Evolutionary conservation across 2,329 filamentous ascomycete species (phyloP), one percentile per base, ranked within the genome.

Genomic region (Ascosphaera apis): DNA sequence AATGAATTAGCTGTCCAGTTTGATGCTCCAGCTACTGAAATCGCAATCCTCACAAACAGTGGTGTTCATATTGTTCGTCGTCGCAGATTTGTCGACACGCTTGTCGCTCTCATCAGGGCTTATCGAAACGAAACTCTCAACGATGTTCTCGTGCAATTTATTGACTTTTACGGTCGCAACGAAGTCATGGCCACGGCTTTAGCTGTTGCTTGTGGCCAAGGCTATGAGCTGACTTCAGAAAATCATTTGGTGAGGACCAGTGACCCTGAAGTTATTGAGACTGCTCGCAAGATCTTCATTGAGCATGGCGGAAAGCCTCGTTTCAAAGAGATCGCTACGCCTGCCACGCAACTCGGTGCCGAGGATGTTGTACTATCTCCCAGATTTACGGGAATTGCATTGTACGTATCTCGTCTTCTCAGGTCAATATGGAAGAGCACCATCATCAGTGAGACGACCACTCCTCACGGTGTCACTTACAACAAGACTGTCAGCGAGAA

Each of bases 1-100:
- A 98, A 98, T 46, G 88, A 98, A 56, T 63, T 95, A 38, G 82
- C 88, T 1, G 77, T 91, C n/a, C 91, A 98, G 47, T 98, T 88
- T 46, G 88, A 98, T 48, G 67, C 79, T 40, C 63, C 73, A 0
- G 67, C 77, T 0, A 72, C 76, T 35, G 86, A 98, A 50, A 73
- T 95, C 43, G 88, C 86, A 1, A 72, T 98, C 33, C 65, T 98
- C 37, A 95, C 88, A 21, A 91, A 88, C 46, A 82, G 72, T 11
- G 88, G 88, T 2, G 71, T 98, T 36, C 82, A 93, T 47, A 68
- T 91, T 5, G 70, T 95, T 37, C 75, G 82, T 37, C 67, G 88
- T 35, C 69, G 82, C 47, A 67, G 88, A 37, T 65, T 95, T 3
- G 83, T 95, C 1, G 88, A 98, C 50, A 77, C 91, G 6, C 91